phyloP scores from a whole-genome alignment of 495 filamentous ascomycete species.

The Lineolata rhizophorae region DNA sequence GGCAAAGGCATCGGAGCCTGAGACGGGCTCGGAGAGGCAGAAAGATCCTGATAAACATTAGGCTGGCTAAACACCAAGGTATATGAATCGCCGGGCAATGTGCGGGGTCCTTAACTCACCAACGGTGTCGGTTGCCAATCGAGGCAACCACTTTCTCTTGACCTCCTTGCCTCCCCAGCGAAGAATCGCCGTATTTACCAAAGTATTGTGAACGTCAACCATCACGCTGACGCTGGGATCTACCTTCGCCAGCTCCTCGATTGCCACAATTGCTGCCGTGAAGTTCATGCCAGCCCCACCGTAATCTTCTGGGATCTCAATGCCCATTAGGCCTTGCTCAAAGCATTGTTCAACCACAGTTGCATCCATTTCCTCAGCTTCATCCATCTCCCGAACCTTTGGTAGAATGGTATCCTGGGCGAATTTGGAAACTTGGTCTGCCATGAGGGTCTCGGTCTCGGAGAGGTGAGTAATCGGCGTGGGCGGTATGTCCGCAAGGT shows the following conservation, averaged over 20 bases:
- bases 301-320: constrained; percentile 94
- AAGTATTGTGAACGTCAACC: constrained; percentile 91
- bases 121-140: constrained; percentile 70
- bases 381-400: constrained; percentile 94
- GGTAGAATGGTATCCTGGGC: constrained; percentile 72
- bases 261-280: constrained; percentile 82
- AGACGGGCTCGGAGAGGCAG: constrained; percentile 85
- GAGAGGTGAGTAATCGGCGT: constrained; percentile 87
- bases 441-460: constrained; percentile 75
- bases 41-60: constrained; percentile 71
- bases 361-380: constrained; percentile 85
- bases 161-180: constrained; percentile 57
- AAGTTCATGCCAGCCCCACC: constrained; percentile 98
- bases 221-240: constrained; percentile 89
- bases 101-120: constrained; percentile 11
- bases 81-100: too few species aligned
- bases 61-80: too few species aligned
- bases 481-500: constrained; percentile 49
- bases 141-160: constrained; percentile 70
- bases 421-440: constrained; percentile 77
- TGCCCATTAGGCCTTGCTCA: constrained; percentile 91
- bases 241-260: constrained; percentile 87
- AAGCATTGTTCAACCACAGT: constrained; percentile 77
- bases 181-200: constrained; percentile 83
- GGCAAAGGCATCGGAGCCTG: constrained; percentile 89